These are phyloP conservation scores for Saraca asoca DNA, from an alignment of 331 rosid species.

Conservation along the genomic window DNA sequence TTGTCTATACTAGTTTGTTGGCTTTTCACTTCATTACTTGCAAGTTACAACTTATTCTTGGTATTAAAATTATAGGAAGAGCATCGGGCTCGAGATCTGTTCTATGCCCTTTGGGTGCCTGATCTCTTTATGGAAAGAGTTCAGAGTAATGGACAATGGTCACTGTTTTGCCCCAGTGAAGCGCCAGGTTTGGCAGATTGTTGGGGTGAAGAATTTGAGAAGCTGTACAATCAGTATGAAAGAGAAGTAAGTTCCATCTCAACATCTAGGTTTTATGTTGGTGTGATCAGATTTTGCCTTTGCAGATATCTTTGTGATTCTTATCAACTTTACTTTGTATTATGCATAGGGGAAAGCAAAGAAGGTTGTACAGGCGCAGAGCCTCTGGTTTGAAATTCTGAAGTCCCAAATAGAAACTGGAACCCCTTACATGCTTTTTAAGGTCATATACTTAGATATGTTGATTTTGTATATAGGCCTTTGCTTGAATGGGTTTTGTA, in stretches of 20 bases:
- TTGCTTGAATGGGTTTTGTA: neutral
- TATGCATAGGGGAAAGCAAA: slow-evolving; percentile 70
- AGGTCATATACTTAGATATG: slow-evolving; percentile 31
- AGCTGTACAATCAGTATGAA: slow-evolving; percentile 65
- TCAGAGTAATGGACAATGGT: slow-evolving; percentile 75
- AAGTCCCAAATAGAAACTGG: slow-evolving; percentile 71
- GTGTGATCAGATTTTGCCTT: neutral
- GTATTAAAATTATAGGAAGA: slow-evolving; percentile 62
- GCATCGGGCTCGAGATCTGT: slow-evolving; percentile 92
- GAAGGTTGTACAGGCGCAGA: slow-evolving; percentile 82
- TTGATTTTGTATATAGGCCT: neutral
- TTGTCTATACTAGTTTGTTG: too few relatives aligned
- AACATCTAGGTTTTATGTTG: neutral
- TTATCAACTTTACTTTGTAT: slow-evolving; percentile 3
- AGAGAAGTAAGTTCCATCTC: slow-evolving; percentile 50
- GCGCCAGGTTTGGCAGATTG: slow-evolving; percentile 91
- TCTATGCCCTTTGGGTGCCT: slow-evolving; percentile 95
- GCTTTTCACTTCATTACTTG: neutral
- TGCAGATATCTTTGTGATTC: neutral
- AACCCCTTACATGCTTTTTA: slow-evolving; percentile 64
- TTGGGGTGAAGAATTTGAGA: slow-evolving; percentile 90
- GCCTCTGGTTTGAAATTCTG: slow-evolving; percentile 58
- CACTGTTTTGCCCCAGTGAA: slow-evolving; percentile 90
- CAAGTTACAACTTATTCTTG: neutral
- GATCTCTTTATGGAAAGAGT: slow-evolving; percentile 98